Percentiles rank a stretch among this genome's conserved stretches.
Evolutionary conservation across 2,329 filamentous ascomycete species (phyloP).

Genomic region (Hypoxylon sp.): DNA sequence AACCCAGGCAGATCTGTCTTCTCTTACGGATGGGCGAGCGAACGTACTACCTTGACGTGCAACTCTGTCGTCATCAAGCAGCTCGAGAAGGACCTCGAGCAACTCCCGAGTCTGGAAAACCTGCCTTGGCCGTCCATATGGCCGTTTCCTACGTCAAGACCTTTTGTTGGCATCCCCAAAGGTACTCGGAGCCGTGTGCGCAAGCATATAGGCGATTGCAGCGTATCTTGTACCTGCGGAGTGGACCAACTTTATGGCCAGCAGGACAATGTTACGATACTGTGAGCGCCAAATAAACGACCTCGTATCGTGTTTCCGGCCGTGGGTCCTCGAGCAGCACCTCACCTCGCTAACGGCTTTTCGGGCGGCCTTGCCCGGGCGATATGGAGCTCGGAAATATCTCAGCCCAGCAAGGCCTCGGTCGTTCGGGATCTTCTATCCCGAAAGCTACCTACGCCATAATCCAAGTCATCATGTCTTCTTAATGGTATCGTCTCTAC

Average conservation of each 20-base stretch:
- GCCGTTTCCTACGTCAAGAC: constrained; percentile 44
- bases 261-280: constrained; percentile 31
- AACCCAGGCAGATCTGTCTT: constrained; percentile 72
- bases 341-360: constrained; percentile 11
- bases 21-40: constrained; percentile 71
- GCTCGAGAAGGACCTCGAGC: constrained; percentile 59
- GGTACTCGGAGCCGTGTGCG: constrained; percentile 31
- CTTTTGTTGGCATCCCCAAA: constrained; percentile 42
- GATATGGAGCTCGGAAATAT: constrained; percentile 8
- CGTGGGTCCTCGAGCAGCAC: constrained; percentile 2
- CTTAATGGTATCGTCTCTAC: neutral
- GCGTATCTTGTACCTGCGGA: constrained; percentile 41
- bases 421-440: constrained; percentile 23
- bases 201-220: constrained; percentile 45
- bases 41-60: constrained; percentile 72
- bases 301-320: neutral
- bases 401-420: constrained; percentile 10
- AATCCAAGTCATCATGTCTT: constrained; percentile 5
- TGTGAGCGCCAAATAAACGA: constrained; percentile 7
- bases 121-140: constrained; percentile 46
- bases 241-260: constrained; percentile 38
- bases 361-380: no score
- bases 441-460: constrained; percentile 23
- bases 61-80: constrained; percentile 73
- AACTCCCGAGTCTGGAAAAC: constrained; percentile 29